Conservation (phyloP, 2,329 filamentous ascomycete genomes). For the Pseudogymnoascus sp. region DNA sequence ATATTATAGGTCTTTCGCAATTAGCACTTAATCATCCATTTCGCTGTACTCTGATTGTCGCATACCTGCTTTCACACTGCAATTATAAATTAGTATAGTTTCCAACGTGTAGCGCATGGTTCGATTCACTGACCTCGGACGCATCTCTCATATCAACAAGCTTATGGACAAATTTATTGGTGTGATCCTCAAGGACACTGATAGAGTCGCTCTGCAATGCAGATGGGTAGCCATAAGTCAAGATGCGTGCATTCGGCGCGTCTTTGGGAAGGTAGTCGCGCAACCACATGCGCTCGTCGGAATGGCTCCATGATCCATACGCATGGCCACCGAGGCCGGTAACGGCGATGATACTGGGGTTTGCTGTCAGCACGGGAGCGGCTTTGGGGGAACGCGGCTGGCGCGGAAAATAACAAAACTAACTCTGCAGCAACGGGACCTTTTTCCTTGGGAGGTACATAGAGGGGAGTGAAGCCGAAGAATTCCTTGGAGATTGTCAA, state of each 20-base stretch:
- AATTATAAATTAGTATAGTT: neutral
- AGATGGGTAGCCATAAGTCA: slow-evolving; percentile 11
- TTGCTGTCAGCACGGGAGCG: neutral
- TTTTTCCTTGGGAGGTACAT: neutral
- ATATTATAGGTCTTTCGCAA: neutral
- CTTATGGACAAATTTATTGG: slow-evolving; percentile 1
- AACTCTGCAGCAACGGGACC: neutral
- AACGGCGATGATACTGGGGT: slow-evolving; percentile 11
- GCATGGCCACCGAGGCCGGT: slow-evolving; percentile 11
- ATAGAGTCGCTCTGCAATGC: slow-evolving; percentile 8
- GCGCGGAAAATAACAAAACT: neutral
- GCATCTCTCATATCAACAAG: slow-evolving; percentile 6
- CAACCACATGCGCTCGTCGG: slow-evolving; percentile 10
- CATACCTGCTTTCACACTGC: neutral
- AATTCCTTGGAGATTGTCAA: neutral
- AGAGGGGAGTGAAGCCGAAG: neutral
- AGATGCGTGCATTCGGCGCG: slow-evolving; percentile 5
- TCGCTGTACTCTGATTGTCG: neutral
- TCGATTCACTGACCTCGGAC: neutral
- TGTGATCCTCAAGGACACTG: neutral
- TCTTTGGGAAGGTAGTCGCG: slow-evolving; percentile 9
- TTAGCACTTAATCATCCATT: neutral
- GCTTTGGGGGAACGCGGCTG: neutral
- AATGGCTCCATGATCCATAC: slow-evolving; percentile 8
- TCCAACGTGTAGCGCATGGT: neutral